Conservation (phyloP, 306 rosid species). For the Abrus precatorius region DNA sequence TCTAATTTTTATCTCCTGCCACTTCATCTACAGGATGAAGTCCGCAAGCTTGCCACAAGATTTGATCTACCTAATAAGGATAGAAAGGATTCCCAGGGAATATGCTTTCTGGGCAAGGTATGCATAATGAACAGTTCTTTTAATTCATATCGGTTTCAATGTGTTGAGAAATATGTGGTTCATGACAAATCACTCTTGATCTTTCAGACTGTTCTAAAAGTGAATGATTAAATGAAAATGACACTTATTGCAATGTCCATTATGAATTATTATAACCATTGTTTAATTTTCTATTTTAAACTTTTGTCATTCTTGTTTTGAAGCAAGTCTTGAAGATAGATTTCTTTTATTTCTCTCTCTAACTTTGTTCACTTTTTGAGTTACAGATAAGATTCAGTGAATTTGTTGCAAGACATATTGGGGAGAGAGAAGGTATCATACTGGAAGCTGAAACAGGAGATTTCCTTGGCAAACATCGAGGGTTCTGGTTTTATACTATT, state of each 20-base stretch:
- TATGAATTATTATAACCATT: not conserved
- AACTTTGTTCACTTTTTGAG: constrained; percentile 31
- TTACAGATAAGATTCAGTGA: constrained; percentile 88
- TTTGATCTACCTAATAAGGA: constrained; percentile 90
- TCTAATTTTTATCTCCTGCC: constrained; percentile 27
- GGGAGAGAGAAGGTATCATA: constrained; percentile 90
- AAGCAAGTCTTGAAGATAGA: constrained; percentile 32
- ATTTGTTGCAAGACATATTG: constrained; percentile 88
- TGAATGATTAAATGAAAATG: constrained; percentile 14
- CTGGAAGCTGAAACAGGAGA: constrained; percentile 96
- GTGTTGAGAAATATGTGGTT: constrained; percentile 32
- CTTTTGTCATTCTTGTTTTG: constrained; percentile 10
- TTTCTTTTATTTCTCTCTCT: constrained; percentile 12
- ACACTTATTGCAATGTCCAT: not conserved
- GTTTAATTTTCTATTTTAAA: constrained; percentile 36
- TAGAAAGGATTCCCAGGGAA: constrained; percentile 98
- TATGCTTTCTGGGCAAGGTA: constrained; percentile 99
- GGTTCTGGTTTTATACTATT: constrained; percentile 95
- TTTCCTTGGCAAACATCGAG: constrained; percentile 89
- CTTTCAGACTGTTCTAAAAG: constrained; percentile 5
- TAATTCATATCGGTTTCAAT: constrained; percentile 10
- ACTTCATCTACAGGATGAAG: constrained; percentile 75
- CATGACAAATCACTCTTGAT: constrained; percentile 13
- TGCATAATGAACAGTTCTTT: constrained; percentile 11
- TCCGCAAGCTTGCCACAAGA: constrained; percentile 81